These are phyloP conservation scores for Tylopilus plumbeoviolaceoides DNA, from an alignment of 768 basidiomycete species.

Conservation along the genomic window DNA sequence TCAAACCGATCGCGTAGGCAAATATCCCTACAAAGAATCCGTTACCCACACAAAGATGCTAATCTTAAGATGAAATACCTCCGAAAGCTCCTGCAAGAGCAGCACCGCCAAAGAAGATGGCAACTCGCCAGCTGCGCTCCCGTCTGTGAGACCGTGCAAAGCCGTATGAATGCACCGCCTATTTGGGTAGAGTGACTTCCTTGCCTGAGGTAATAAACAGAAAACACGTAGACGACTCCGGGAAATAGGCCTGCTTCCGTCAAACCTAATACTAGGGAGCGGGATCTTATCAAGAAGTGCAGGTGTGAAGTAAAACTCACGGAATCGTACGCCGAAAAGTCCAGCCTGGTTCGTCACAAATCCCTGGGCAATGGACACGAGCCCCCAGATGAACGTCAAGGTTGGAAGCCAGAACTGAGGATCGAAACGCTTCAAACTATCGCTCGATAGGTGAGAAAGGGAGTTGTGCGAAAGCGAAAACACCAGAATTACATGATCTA, in stretches of 20 bases:
- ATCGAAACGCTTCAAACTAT: conserved; percentile 53
- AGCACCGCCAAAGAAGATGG: conserved; percentile 59
- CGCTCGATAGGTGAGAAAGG: conserved; percentile 3
- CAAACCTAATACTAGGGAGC: conserved; percentile 44
- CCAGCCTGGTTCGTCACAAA: conserved; percentile 51
- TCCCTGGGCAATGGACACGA: conserved; percentile 51
- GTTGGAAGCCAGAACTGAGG: conserved; percentile 60
- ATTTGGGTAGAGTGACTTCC: not conserved
- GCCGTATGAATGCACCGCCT: not conserved
- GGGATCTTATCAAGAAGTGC: not conserved
- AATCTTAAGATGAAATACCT: too few species aligned
- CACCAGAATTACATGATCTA: conserved; percentile 25
- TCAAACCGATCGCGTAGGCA: conserved; percentile 55
- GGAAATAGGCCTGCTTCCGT: conserved; percentile 61
- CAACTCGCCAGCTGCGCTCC: conserved; percentile 58
- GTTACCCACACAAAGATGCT: too few species aligned
- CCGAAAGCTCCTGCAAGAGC: too few species aligned
- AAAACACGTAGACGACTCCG: conserved; percentile 55
- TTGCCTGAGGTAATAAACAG: conserved; percentile 52
- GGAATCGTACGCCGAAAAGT: conserved; percentile 51
- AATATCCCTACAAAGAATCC: conserved; percentile 40
- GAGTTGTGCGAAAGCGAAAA: too few species aligned
- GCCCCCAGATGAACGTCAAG: conserved; percentile 57
- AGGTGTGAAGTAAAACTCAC: conserved; percentile 29
- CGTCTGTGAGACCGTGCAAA: conserved; percentile 31